These are phyloP conservation scores for Tuctoria greenei DNA, from an alignment of 176 grass and related monocot genomes.

Conservation along the genomic window DNA sequence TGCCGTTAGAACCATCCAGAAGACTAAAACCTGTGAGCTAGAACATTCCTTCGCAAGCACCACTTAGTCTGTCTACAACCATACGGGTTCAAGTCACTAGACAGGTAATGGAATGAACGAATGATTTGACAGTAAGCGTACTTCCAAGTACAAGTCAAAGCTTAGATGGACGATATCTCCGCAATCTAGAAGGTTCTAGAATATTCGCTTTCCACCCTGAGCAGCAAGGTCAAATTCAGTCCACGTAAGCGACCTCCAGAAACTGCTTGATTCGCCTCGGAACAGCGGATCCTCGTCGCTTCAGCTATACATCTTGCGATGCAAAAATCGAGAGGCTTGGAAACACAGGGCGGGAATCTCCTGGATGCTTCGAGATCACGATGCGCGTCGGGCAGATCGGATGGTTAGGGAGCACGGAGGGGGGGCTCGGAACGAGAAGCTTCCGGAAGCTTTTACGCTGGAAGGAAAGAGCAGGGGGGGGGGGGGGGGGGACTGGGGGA, in stretches of 20 bases:
- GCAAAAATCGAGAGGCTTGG: background rate
- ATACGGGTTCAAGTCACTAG: background rate
- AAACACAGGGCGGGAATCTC: background rate
- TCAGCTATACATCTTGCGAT: background rate
- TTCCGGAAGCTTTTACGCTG: slow-evolving; percentile 1
- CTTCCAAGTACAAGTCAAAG: background rate
- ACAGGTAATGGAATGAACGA: background rate
- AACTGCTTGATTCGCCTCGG: slow-evolving; percentile 9
- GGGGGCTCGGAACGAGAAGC: slow-evolving; percentile 3
- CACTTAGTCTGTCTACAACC: background rate
- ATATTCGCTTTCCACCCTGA: background rate
- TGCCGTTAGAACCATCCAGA: slow-evolving; percentile 5
- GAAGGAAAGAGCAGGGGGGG: background rate
- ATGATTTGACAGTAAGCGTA: slow-evolving; percentile 15
- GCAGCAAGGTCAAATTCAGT: background rate
- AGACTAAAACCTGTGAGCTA: background rate
- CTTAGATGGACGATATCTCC: background rate
- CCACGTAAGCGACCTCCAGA: background rate
- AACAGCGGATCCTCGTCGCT: background rate
- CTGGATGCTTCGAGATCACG: slow-evolving; percentile 26
- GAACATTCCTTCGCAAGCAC: background rate
- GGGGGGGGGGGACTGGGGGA: too few relatives aligned
- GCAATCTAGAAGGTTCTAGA: slow-evolving; percentile 24
- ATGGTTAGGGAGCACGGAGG: background rate
- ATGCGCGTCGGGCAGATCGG: slow-evolving; percentile 9